These are phyloP conservation scores for Schizophyllum amplum DNA, from an alignment of 1,284 basidiomycete species.

Conservation along the genomic window DNA sequence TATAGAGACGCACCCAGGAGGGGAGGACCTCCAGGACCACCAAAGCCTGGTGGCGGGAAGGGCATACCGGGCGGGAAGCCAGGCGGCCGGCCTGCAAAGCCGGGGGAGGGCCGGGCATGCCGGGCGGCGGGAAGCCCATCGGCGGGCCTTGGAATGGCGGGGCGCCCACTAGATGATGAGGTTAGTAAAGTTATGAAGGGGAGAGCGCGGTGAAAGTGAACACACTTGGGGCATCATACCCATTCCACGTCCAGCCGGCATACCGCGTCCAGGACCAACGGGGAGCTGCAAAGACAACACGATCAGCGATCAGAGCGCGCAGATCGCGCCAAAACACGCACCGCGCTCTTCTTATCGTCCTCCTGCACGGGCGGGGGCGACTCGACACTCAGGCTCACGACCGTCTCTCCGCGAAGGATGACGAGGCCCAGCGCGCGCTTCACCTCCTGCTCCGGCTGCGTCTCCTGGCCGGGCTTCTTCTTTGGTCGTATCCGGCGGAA, in stretches of 20 bases:
- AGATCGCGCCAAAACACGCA: slow-evolving; percentile 23
- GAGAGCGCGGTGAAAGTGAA: slow-evolving; percentile 18
- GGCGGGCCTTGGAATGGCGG: slow-evolving; percentile 74
- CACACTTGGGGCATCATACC: slow-evolving; percentile 91
- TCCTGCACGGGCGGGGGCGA: slow-evolving; percentile 92
- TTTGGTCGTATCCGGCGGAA: slow-evolving; percentile 85
- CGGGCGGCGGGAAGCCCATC: slow-evolving; percentile 78
- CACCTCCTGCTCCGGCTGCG: slow-evolving; percentile 86
- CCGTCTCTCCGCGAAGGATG: slow-evolving; percentile 93
- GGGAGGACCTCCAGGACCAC: slow-evolving; percentile 41
- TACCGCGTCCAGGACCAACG: slow-evolving; percentile 87
- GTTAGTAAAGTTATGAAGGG: slow-evolving; percentile 8
- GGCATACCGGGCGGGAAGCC: slow-evolving; percentile 75
- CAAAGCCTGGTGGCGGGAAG: slow-evolving; percentile 75
- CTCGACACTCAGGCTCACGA: slow-evolving; percentile 93
- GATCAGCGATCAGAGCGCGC: slow-evolving; percentile 7
- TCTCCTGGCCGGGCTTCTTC: slow-evolving; percentile 75
- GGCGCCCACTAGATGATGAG: slow-evolving; percentile 46
- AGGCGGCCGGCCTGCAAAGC: slow-evolving; percentile 62
- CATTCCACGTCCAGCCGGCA: slow-evolving; percentile 96
- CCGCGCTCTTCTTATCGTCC: slow-evolving; percentile 77
- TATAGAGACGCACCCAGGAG: slow-evolving; percentile 81
- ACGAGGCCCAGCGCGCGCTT: slow-evolving; percentile 94
- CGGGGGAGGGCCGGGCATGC: slow-evolving; percentile 78
- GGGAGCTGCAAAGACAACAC: slow-evolving; percentile 55